phyloP scores from a whole-genome alignment of 345 rosid genomes.

The Aethionema arabicum region DNA sequence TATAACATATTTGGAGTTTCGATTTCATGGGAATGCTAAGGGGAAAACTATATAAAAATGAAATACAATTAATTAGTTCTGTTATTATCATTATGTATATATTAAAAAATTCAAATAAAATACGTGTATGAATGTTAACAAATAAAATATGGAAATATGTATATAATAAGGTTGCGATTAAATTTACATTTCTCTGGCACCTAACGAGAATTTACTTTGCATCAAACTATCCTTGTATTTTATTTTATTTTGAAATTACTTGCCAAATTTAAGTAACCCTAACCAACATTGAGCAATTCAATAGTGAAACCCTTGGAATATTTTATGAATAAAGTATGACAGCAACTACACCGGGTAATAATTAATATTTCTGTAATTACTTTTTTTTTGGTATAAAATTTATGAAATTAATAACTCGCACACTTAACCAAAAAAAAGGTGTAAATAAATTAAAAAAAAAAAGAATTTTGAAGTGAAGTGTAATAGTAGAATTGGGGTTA shows the following conservation, averaged over 20 bases:
- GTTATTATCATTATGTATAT: background rate
- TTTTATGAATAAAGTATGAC: conserved; percentile 13
- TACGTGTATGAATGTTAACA: background rate
- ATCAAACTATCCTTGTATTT: background rate
- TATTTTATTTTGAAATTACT: conserved; percentile 1
- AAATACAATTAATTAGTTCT: background rate
- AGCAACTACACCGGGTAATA: conserved; percentile 13
- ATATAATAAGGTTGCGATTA: conserved; percentile 30
- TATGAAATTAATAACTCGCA: background rate
- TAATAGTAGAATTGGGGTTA: conserved; percentile 2
- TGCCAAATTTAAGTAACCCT: conserved; percentile 25
- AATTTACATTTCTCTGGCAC: conserved; percentile 28
- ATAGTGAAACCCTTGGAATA: conserved; percentile 1
- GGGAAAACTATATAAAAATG: conserved; percentile 13
- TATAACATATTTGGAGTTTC: background rate
- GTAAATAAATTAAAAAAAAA: background rate
- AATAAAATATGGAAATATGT: background rate
- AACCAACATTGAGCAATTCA: background rate
- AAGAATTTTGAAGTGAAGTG: background rate
- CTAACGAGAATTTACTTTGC: conserved; percentile 21
- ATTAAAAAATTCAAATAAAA: too few species aligned
- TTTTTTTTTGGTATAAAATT: too few species aligned
- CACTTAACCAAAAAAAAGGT: background rate
- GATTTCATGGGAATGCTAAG: conserved; percentile 11
- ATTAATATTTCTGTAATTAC: conserved; percentile 13